phyloP scores from a whole-genome alignment of 2,329 filamentous ascomycete species.

The Neocucurbitaria cava region DNA sequence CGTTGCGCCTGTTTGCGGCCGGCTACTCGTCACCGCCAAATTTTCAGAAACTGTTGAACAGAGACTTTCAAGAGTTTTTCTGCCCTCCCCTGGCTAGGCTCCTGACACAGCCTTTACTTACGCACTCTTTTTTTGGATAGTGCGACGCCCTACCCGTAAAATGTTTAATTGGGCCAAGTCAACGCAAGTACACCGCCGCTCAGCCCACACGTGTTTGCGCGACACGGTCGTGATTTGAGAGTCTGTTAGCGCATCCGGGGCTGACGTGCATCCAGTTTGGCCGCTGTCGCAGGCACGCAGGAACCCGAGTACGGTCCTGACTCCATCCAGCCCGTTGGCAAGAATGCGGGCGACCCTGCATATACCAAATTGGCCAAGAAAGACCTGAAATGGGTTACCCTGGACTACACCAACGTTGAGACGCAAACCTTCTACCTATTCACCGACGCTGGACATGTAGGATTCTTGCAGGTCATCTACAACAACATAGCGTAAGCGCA shows the following conservation, averaged over 20 bases:
- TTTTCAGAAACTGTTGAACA: constrained; percentile 35
- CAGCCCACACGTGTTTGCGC: constrained; percentile 24
- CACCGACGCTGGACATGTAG: constrained; percentile 77
- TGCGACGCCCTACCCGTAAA: constrained; percentile 34
- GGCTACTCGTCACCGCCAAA: constrained; percentile 28
- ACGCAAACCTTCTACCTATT: constrained; percentile 94
- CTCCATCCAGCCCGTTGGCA: constrained; percentile 84
- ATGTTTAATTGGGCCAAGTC: constrained; percentile 98
- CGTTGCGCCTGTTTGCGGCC: constrained; percentile 30
- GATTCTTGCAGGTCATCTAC: constrained; percentile 91
- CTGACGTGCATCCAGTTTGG: constrained; percentile 55
- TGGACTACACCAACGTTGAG: constrained; percentile 89
- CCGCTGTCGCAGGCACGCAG: constrained; percentile 89
- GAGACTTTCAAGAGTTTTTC: constrained; percentile 38
- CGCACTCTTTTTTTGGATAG: constrained; percentile 36
- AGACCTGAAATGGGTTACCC: constrained; percentile 80
- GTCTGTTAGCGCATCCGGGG: constrained; percentile 2
- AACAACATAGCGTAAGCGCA: constrained; percentile 87
- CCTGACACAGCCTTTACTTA: constrained; percentile 33
- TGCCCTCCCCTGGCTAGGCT: constrained; percentile 29
- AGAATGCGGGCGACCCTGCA: constrained; percentile 77
- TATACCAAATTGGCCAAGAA: constrained; percentile 81
- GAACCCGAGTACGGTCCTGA: constrained; percentile 93
- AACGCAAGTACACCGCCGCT: constrained; percentile 66
- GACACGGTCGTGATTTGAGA: constrained; percentile 9